Percentiles rank a stretch among this genome's conserved stretches.
phyloP scores from a whole-genome alignment of 495 filamentous ascomycete species.

The Trichoderma asperelloides region DNA sequence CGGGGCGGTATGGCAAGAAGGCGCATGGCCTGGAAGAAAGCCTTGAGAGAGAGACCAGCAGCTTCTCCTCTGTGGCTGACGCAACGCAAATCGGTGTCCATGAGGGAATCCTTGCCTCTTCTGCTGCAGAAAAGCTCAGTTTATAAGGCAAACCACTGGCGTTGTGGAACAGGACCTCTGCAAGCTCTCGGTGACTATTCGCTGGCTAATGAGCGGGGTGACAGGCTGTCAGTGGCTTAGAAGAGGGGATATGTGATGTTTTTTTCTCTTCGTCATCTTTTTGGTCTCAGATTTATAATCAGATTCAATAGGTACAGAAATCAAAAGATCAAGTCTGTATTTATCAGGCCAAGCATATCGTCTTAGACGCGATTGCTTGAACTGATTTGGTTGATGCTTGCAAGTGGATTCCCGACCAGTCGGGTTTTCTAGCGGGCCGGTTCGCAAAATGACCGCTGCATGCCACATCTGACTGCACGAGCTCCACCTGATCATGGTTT shows the following conservation, averaged over 20 bases:
- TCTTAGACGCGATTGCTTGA: background rate
- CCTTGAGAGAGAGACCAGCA: background rate
- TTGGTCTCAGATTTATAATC: too few relatives aligned
- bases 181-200: background rate
- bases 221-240: background rate
- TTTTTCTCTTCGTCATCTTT: background rate
- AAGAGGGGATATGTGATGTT: background rate
- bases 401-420: background rate
- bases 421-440: slow-evolving; percentile 8
- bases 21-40: background rate
- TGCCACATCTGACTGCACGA: background rate
- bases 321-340: too few relatives aligned
- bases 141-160: background rate
- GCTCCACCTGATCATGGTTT: background rate
- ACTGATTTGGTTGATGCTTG: background rate
- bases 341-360: background rate
- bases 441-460: background rate
- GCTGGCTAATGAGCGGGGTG: background rate
- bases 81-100: background rate
- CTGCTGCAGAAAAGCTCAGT: background rate
- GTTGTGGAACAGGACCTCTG: background rate
- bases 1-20: background rate
- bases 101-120: background rate
- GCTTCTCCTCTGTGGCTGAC: background rate
- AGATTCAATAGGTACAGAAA: too few relatives aligned